Percentiles rank a stretch among this genome's conserved stretches.
These are phyloP conservation scores for Akanthomyces dipterigenus DNA, from an alignment of 2,329 filamentous ascomycete genomes.

Conservation along the genomic window DNA sequence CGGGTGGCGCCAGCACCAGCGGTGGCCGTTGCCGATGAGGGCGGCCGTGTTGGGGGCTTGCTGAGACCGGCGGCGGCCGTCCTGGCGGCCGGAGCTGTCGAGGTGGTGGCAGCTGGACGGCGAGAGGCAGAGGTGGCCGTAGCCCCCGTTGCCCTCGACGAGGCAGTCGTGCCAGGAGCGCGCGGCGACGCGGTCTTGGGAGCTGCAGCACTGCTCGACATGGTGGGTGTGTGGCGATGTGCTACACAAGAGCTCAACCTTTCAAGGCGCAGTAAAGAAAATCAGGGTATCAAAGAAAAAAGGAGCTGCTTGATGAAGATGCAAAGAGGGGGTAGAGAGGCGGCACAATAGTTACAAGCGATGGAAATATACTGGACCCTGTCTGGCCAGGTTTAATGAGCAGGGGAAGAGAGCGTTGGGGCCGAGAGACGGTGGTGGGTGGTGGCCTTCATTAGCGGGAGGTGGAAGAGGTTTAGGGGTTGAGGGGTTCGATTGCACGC, in stretches of 20 bases:
- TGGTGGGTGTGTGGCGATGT: constrained; percentile 3
- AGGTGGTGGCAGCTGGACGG: constrained; percentile 27
- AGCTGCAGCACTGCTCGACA: constrained; percentile 6
- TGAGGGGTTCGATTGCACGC: too few species aligned
- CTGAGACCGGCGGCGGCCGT: constrained; percentile 31
- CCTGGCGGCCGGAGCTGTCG: constrained; percentile 23
- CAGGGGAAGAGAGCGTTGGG: not conserved
- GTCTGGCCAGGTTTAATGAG: constrained; percentile 1
- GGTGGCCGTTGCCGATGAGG: constrained; percentile 25
- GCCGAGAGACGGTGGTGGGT: not conserved
- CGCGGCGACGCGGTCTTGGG: constrained; percentile 30
- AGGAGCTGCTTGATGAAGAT: constrained; percentile 6
- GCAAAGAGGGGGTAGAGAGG: constrained; percentile 8
- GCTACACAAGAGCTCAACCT: not conserved
- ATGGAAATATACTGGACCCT: constrained; percentile 8
- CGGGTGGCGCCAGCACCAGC: constrained; percentile 30
- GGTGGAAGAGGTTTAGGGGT: not conserved
- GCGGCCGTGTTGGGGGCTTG: constrained; percentile 44
- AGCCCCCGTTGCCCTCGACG: constrained; percentile 14
- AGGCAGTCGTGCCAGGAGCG: constrained; percentile 23
- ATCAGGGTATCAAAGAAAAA: constrained; percentile 9
- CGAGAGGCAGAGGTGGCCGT: constrained; percentile 21
- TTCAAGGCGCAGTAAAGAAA: not conserved
- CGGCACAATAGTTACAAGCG: not conserved
- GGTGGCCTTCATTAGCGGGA: not conserved